A percentile compares a stretch with the other conserved stretches of the same genome.
These are phyloP conservation scores for Phytophthora aleatoria DNA, from an alignment of 352 stramenopile species.

Conservation along the genomic window DNA sequence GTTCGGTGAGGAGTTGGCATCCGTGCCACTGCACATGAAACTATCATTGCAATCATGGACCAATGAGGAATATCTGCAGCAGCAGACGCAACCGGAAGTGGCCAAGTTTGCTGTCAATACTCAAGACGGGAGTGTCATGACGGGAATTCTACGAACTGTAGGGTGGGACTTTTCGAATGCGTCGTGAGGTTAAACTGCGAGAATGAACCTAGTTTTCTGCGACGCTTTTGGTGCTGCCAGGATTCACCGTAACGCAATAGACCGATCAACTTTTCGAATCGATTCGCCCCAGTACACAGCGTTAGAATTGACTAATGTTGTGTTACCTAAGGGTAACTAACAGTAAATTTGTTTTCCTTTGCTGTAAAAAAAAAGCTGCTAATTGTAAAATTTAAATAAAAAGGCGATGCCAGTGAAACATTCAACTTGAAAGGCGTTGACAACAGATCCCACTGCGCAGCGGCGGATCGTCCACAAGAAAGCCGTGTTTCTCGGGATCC, in stretches of 20 bases:
- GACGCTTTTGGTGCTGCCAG: too few species aligned
- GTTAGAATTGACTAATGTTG: too few species aligned
- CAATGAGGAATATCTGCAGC: conserved; percentile 1
- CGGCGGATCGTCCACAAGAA: neutral
- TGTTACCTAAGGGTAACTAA: too few species aligned
- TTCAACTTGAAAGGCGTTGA: neutral
- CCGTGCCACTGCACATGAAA: conserved; percentile 1
- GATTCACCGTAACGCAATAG: too few species aligned
- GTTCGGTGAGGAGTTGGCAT: conserved; percentile 3
- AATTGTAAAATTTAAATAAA: too few species aligned
- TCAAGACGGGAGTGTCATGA: conserved; percentile 5
- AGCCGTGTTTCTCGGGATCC: neutral
- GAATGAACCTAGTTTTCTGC: neutral
- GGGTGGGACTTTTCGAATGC: conserved; percentile 8
- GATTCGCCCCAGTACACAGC: too few species aligned
- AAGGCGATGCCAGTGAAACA: neutral
- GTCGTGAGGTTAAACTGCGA: conserved; percentile 2
- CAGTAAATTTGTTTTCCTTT: neutral
- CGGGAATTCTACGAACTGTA: conserved; percentile 9
- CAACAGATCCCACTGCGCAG: neutral
- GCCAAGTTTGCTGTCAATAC: conserved; percentile 1
- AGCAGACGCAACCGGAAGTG: conserved; percentile 11
- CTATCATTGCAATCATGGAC: conserved; percentile 5
- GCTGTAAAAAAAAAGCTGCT: neutral
- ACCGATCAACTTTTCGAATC: too few species aligned